phyloP scores from a whole-genome alignment of 108 stramenopile species.

The Fragilaria radians region DNA sequence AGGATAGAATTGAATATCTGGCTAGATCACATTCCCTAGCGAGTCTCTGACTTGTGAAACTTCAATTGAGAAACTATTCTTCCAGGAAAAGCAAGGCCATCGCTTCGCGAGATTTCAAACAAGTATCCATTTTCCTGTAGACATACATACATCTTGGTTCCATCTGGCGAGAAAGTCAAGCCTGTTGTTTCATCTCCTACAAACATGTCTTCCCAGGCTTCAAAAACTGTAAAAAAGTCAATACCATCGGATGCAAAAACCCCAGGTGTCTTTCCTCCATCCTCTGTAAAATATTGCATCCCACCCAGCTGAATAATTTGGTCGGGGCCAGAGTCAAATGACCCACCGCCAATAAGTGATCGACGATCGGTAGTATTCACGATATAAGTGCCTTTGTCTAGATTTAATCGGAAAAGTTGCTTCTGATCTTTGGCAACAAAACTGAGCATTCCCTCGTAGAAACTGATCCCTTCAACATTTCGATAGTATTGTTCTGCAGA shows the following conservation, averaged over 20 bases:
- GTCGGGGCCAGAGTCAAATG: slow-evolving; percentile 30
- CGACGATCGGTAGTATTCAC: slow-evolving; percentile 1
- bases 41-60: too few species aligned
- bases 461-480: slow-evolving; percentile 29
- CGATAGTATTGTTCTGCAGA: slow-evolving; percentile 20
- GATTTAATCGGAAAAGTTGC: slow-evolving; percentile 21
- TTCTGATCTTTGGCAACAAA: slow-evolving; percentile 26
- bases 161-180: slow-evolving; percentile 47
- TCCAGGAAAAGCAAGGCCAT: slow-evolving; percentile 31
- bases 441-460: slow-evolving; percentile 19
- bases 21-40: too few species aligned
- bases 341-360: slow-evolving; percentile 12
- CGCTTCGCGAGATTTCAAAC: slow-evolving; percentile 30
- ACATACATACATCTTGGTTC: slow-evolving; percentile 35
- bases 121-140: slow-evolving; percentile 36
- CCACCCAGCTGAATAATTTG: slow-evolving; percentile 15
- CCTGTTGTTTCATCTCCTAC: slow-evolving; percentile 39
- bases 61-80: slow-evolving; percentile 1
- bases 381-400: slow-evolving; percentile 18
- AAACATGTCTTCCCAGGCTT: background rate
- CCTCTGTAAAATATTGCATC: slow-evolving; percentile 50
- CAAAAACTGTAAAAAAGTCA: slow-evolving; percentile 9
- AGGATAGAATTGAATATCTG: too few species aligned
- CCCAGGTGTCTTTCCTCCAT: slow-evolving; percentile 25
- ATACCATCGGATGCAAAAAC: slow-evolving; percentile 32